A percentile compares a stretch with the other conserved stretches of the same genome.
Conservation (phyloP, 1,139 yeast species). For the Zygosaccharomyces pseudobailii region DNA sequence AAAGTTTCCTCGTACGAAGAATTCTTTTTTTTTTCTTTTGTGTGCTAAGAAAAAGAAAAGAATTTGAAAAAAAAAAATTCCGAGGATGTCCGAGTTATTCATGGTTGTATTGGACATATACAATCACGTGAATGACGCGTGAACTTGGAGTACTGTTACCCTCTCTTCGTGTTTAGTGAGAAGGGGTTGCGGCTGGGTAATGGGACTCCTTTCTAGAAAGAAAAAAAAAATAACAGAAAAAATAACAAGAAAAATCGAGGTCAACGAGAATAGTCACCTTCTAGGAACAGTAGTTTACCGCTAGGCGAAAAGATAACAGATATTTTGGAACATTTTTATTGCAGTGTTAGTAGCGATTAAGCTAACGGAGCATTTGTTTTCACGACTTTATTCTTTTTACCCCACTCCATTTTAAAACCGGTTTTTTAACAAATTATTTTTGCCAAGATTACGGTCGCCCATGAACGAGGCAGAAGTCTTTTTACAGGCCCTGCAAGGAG, state of each 20-base stretch:
- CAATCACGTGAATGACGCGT: background rate
- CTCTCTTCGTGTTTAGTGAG: background rate
- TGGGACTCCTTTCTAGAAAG: background rate
- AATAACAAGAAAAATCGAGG: background rate
- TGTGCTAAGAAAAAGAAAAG: background rate
- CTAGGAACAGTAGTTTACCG: background rate
- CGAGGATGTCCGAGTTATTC: background rate
- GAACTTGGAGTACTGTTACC: background rate
- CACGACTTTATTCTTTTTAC: background rate
- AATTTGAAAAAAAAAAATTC: background rate
- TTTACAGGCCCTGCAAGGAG: conserved; percentile 8
- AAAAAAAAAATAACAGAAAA: background rate
- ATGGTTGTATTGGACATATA: background rate
- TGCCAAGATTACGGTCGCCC: background rate
- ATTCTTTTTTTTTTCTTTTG: no score
- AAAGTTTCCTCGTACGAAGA: background rate
- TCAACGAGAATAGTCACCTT: background rate
- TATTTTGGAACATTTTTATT: background rate
- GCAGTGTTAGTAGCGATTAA: background rate
- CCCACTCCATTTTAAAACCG: background rate
- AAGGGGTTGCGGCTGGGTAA: background rate
- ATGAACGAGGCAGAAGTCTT: conserved; percentile 10
- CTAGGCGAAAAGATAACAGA: background rate
- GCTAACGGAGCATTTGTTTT: background rate
- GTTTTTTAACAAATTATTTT: background rate